Percentiles rank a stretch among this genome's conserved stretches.
These are phyloP conservation scores for Claviceps sp. DNA, from an alignment of 2,329 filamentous ascomycete genomes.

Conservation along the genomic window DNA sequence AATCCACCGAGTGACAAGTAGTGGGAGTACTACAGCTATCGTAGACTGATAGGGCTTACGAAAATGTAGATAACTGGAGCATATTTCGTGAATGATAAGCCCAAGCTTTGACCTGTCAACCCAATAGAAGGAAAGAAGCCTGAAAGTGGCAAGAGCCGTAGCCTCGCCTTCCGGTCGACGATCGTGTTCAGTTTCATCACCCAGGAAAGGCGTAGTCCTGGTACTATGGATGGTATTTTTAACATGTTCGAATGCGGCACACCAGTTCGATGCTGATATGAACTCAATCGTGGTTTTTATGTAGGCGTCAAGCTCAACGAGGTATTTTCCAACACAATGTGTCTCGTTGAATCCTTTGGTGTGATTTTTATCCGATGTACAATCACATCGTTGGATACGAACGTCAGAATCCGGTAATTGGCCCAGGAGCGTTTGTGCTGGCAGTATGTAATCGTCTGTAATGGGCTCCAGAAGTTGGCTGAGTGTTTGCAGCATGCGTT, in stretches of 20 bases:
- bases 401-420: slow-evolving; percentile 28
- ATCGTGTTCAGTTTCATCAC: slow-evolving; percentile 20
- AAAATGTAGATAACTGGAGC: slow-evolving; percentile 53
- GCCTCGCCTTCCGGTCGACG: slow-evolving; percentile 36
- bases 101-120: slow-evolving; percentile 49
- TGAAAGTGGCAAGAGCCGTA: slow-evolving; percentile 38
- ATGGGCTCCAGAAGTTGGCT: slow-evolving; percentile 45
- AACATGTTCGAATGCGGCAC: slow-evolving; percentile 44
- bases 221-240: slow-evolving; percentile 37
- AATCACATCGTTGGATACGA: slow-evolving; percentile 19
- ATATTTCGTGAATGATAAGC: slow-evolving; percentile 50
- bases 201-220: slow-evolving; percentile 28
- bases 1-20: slow-evolving; percentile 52
- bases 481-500: slow-evolving; percentile 40
- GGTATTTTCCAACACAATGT: slow-evolving; percentile 20
- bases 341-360: slow-evolving; percentile 9
- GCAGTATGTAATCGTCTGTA: slow-evolving; percentile 42
- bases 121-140: slow-evolving; percentile 50
- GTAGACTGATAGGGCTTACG: slow-evolving; percentile 50
- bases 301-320: slow-evolving; percentile 37
- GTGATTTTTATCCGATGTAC: slow-evolving; percentile 8
- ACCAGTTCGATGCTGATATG: slow-evolving; percentile 51
- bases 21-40: slow-evolving; percentile 46
- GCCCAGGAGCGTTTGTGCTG: slow-evolving; percentile 44
- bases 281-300: slow-evolving; percentile 48